Evolutionary conservation across 768 basidiomycete species (phyloP).

Genomic region (Lactarius sanguifluus): DNA sequence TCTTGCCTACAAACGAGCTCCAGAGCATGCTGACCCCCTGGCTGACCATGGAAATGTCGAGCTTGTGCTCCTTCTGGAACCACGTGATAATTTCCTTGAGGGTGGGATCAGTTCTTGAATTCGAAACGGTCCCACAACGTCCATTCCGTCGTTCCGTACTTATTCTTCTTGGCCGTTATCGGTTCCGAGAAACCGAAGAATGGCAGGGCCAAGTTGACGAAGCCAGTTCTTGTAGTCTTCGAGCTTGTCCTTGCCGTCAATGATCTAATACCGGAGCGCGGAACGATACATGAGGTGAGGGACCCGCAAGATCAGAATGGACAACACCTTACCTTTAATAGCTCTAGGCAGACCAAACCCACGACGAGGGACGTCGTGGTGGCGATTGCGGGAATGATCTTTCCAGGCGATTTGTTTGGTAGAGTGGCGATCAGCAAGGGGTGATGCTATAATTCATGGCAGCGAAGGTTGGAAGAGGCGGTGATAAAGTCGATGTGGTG

Average conservation of each 20-base stretch:
- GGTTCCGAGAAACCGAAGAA: slow-evolving; percentile 99
- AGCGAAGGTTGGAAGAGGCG: slow-evolving; percentile 92
- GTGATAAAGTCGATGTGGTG: slow-evolving; percentile 99
- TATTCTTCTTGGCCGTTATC: slow-evolving; percentile 82
- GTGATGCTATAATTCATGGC: slow-evolving; percentile 93
- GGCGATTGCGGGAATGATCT: slow-evolving; percentile 99
- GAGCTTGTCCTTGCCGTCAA: slow-evolving; percentile 90
- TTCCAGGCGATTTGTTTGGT: slow-evolving; percentile 98
- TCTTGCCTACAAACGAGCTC: slow-evolving; percentile 90
- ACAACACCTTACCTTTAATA: slow-evolving; percentile 75
- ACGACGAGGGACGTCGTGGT: slow-evolving; percentile 95
- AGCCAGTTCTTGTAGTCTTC: slow-evolving; percentile 98
- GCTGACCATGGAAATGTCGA: slow-evolving; percentile 93
- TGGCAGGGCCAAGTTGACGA: slow-evolving; percentile 94
- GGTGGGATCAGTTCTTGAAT: slow-evolving; percentile 85
- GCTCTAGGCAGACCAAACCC: slow-evolving; percentile 93
- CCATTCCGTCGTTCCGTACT: slow-evolving; percentile 89
- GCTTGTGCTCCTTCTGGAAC: slow-evolving; percentile 82
- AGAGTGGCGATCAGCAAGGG: slow-evolving; percentile 77
- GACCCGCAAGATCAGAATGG: background rate
- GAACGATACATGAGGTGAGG: background rate
- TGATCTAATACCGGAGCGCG: slow-evolving; percentile 54
- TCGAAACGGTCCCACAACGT: slow-evolving; percentile 98
- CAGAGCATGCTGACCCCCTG: slow-evolving; percentile 98
- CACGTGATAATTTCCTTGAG: slow-evolving; percentile 79